Base-by-base conservation (phyloP, 2,329 filamentous ascomycete species). In the Cladorrhinum sp. region DNA sequence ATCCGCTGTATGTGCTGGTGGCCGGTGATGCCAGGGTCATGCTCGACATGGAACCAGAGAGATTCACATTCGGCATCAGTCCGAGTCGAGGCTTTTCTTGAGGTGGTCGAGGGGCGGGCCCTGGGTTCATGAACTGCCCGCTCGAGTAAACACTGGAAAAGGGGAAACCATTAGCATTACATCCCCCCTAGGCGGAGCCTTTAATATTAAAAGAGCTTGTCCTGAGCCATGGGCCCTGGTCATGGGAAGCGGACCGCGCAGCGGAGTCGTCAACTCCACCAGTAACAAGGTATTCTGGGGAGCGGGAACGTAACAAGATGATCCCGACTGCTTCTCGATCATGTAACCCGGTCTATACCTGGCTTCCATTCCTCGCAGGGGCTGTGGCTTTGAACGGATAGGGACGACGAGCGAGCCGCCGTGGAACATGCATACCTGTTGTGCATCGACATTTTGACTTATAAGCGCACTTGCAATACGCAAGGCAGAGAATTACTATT, bases 121-220 rank as follows among this genome's bases (percentile, higher is more conserved):
- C 92, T 64, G 95, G 92, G 76, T 98, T 98, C 90, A 98, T 96
- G 79, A 98, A 98, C 75, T 87, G 85, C 70, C 81, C 84, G 66
- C 80, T 78, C 48, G 82, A 77, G 72, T 86, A 88, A 69, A 82
- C 75, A 72, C 83, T 86, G 70, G 63, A 48, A 36, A 52, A 24
- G 55, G 50, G 33, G 48, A 33, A 23, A 21, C 57, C 8, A 42
- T 67, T 55, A 67, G 65, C 63, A 61, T 55, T 46, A 10, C 12
- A 28, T 42, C 30, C 18, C 21, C 54, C 54, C 54, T 36, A 18
- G 57, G 57, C 57, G 57, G 57, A 36, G 57, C 49, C 54, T 57
- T 46, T 57, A 57, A 57, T 57, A 57, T 53, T 54, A 52, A 52
- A 23, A 24, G 21, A 57, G 54, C 54, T 48, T 36, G 53, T 36